Conservation (phyloP, 2,329 filamentous ascomycete genomes). For the Aspergillus sp. region DNA sequence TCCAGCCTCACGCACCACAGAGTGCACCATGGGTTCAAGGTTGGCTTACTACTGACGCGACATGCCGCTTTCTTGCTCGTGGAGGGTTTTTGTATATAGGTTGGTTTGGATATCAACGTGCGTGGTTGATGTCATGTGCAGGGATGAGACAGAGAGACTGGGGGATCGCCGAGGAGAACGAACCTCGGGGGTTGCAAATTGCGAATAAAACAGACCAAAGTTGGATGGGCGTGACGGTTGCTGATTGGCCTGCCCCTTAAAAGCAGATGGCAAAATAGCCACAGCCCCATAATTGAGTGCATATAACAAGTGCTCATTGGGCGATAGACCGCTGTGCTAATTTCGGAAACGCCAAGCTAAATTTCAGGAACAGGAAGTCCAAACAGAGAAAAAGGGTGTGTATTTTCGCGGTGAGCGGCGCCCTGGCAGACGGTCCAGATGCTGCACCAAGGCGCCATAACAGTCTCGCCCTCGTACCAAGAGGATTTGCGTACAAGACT, state of each 20-base stretch:
- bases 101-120: neutral
- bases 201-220: neutral
- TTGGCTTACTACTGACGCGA: neutral
- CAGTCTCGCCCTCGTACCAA: neutral
- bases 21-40: neutral
- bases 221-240: neutral
- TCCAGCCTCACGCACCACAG: neutral
- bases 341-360: constrained; percentile 2
- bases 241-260: constrained; percentile 1
- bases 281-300: neutral
- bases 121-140: no score
- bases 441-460: neutral
- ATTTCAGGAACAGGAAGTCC: constrained; percentile 2
- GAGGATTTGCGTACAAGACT: neutral
- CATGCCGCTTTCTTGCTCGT: neutral
- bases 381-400: neutral
- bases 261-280: neutral
- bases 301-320: neutral
- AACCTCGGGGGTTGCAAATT: neutral
- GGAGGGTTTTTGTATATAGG: no score
- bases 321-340: neutral
- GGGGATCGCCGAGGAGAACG: neutral
- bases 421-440: neutral
- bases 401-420: neutral
- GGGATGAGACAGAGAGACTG: neutral